Conservation (phyloP, 352 stramenopile species). For the Globisporangium uncinulatum region DNA sequence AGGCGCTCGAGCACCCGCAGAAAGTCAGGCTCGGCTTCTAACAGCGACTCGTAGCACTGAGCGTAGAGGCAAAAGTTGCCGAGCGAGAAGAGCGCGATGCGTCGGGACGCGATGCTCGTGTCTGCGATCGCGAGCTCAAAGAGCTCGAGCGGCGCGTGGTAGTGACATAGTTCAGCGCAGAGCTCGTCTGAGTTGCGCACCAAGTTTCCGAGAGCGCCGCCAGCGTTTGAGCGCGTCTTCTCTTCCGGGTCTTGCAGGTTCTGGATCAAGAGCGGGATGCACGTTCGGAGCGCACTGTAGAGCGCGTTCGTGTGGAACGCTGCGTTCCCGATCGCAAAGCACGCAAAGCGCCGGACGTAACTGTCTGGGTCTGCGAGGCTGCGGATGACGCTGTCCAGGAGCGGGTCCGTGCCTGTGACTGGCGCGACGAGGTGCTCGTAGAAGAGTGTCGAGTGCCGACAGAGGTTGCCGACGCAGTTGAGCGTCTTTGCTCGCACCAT, state of each 20-base stretch:
- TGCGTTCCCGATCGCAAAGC: slow-evolving; percentile 93
- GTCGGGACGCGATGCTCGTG: slow-evolving; percentile 43
- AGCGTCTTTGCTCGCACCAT: slow-evolving; percentile 85
- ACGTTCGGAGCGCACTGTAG: slow-evolving; percentile 58
- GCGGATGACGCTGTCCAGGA: slow-evolving; percentile 60
- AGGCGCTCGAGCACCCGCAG: slow-evolving; percentile 37
- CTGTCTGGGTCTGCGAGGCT: slow-evolving; percentile 58
- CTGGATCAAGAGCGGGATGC: slow-evolving; percentile 58
- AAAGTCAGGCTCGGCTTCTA: slow-evolving; percentile 33
- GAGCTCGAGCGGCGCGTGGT: slow-evolving; percentile 60
- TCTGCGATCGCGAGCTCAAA: slow-evolving; percentile 67
- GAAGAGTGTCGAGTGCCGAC: slow-evolving; percentile 86
- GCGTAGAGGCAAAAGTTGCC: slow-evolving; percentile 86
- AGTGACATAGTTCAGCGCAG: slow-evolving; percentile 52
- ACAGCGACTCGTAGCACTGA: slow-evolving; percentile 56
- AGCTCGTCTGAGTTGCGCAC: slow-evolving; percentile 86
- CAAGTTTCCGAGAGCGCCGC: slow-evolving; percentile 89
- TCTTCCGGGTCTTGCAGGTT: slow-evolving; percentile 79
- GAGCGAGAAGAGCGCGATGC: slow-evolving; percentile 90
- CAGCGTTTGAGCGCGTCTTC: slow-evolving; percentile 91
- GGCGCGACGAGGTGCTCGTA: slow-evolving; percentile 59
- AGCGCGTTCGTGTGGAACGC: slow-evolving; percentile 85
- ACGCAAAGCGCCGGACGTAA: slow-evolving; percentile 89
- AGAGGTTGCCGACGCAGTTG: slow-evolving; percentile 92
- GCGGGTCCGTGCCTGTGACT: slow-evolving; percentile 14